Evolutionary conservation across 352 stramenopile species (phyloP), one percentile per base, ranked within the genome.

Genomic region (Elongisporangium senticosum): DNA sequence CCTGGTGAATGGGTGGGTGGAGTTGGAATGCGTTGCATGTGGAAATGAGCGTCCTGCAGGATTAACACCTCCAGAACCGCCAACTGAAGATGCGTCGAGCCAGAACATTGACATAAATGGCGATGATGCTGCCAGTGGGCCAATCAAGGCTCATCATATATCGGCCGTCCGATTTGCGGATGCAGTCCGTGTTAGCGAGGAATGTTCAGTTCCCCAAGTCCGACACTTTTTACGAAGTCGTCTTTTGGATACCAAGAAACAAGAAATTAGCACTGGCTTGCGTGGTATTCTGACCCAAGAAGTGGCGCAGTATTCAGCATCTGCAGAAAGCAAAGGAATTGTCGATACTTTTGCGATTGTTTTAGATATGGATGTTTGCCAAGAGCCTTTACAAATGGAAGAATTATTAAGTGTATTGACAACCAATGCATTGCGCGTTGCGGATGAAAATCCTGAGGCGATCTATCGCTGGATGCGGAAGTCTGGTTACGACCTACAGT

Each of bases 1-100:
- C 0, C 80, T 90, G 20, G 52, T 88, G 10, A 93, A 93, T 53
- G 64, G 53, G 13, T 93, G 83, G 83, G 24, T 49, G 23, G 61
- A 75, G 11, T 54, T 58, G 3, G 73, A 69, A 20, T 93, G 83
- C 51, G 59, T 56, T 15, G 70, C 82, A 22, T 93, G 83, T 58
- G 74, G 64, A 43, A 83, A 64, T 58, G 77, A 86, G 51, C 77
- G 79, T 2, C 70, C 65, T 49, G 56, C 72, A n/a, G 71, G 75
- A 56, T 56, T 86, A 40, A 59, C 72, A 1, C 57, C 74, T 2
- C 56, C 65, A 14, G 4, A 54, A 48, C 52, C 62, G 21, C 14
- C 59, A 11, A 24, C 64, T 37, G 19, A 24, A 5, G 26, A 22
- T 23, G n/a, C 24, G 11, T 43, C 33, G 33, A 43, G 8, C 4